Evolutionary conservation across 192 early-diverging fungal species (phyloP), one percentile per base, ranked within the genome.

Genomic region (Thoreauomyces humboldtii): DNA sequence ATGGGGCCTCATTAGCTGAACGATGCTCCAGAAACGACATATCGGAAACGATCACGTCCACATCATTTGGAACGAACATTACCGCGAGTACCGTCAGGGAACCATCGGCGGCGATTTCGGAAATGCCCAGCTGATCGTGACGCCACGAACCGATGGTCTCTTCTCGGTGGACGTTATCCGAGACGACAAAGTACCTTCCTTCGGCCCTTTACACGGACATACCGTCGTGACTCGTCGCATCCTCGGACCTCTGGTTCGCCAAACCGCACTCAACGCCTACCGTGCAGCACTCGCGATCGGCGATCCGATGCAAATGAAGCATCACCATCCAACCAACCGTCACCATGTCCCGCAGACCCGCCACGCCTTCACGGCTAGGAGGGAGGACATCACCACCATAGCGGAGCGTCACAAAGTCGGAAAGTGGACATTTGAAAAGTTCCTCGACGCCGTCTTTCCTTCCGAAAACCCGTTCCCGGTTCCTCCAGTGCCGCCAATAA

Each of bases 31-130:
- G 91, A 98, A 98, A 87, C 88, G 96, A 12, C 96, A 99, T 63
- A 91, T 99, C 72, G 96, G 96, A 28, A 99, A 99, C 69, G 95
- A 99, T 65, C 95, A 97, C 69, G 92, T 99, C 6, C 96, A 99
- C 63, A 93, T 99, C 47, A 81, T 99, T 9, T 99, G 94, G 94
- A 97, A 96, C 69, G 96, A 99, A 69, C 91, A 96, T 55, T 75
- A 81, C 36, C 81, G 91, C 61, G 88, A 92, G 32, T 99, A 96
- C 70, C 78, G 88, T 29, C 82, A 85, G 19, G 83, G 82, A 33
- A 99, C 96, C 0, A 97, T 99, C 47, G 91, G 92, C 3, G 96
- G 96, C 48, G 96, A 97, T 71, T 99, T 97, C 80, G 96, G 94
- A 28, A 99, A 99, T 60, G 94, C 91, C 0, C 86, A 92, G 63